Evolutionary conservation across 176 grass and related monocot genomes (phyloP).

Genomic region (Ananas comosus): DNA sequence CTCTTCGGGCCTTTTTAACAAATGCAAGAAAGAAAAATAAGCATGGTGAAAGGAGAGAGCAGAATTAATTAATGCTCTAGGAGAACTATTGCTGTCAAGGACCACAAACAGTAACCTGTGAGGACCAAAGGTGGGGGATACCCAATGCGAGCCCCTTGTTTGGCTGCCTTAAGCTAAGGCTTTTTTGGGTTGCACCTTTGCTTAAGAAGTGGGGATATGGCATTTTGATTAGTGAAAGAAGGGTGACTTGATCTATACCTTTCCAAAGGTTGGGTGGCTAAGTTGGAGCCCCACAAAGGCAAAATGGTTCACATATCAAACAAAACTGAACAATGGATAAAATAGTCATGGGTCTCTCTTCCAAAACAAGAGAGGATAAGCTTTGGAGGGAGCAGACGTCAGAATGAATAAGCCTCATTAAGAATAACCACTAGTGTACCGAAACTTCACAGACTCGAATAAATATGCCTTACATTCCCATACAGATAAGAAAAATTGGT

Average conservation of each 20-base stretch:
- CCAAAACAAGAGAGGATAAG: not conserved
- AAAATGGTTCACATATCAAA: not conserved
- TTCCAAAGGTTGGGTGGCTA: not conserved
- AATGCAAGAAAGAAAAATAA: not conserved
- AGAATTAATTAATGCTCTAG: not conserved
- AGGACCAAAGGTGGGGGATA: not conserved
- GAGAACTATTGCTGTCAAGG: constrained; percentile 1
- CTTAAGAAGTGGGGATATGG: not conserved
- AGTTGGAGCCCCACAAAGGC: not conserved
- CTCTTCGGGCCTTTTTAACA: not conserved
- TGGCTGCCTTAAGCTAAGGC: constrained; percentile 7
- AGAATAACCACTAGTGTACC: not conserved
- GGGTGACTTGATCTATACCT: constrained; percentile 1
- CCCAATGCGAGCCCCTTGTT: not conserved
- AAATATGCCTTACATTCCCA: too few species aligned
- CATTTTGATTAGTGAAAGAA: not conserved
- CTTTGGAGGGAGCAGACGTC: not conserved
- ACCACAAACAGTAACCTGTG: not conserved
- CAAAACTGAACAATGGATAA: not conserved
- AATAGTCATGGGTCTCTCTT: not conserved
- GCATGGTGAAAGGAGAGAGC: not conserved
- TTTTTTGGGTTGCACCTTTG: not conserved
- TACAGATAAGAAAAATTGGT: too few species aligned
- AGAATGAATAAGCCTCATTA: not conserved
- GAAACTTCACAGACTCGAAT: too few species aligned